Base-by-base conservation (phyloP, 1,139 yeast species). In the Nakaseomyces nivariensis region DNA sequence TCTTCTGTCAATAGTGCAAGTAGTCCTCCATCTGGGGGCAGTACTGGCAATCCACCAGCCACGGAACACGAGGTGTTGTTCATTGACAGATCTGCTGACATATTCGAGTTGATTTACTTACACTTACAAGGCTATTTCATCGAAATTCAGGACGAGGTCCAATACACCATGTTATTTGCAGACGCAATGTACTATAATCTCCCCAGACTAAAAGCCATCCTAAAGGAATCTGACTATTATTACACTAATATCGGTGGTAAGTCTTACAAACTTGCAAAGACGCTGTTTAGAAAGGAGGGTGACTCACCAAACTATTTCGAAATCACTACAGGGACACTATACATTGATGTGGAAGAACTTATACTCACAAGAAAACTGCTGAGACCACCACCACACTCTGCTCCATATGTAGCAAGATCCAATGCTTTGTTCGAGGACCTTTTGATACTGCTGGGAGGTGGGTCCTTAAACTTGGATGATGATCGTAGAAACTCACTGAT, bases 91-190 rank as follows among this genome's bases (percentile, higher is more conserved):
- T 81, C 83, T n/a, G 85, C 95, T 0, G 70, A 65, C 4, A 76
- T 85, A 0, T 89, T 89, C 64, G 78, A 79, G 49, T 70, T 73
- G 54, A 84, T 89, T 33, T 78, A 78, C 56, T 63, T 70, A 51
- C 96, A 89, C 69, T 67, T 89, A 34, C 96, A 87, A 66, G 94
- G 94, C 0, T 89, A 89, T 61, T 75, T 78, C 54, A 69, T 87
- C 27, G 71, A 74, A 37, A 72, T 87, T 10, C 70, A 72, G 5
- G 71, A 76, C 55, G 94, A 82, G 49, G 73, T 71, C 45, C 80
- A 81, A 50, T 85, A 74, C 60, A 75, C 82, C 26, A 77, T 81
- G 59, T 61, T 87, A 26, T 78, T 81, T 65, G 70, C 79, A n/a
- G 97, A 89, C 66, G 81, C 95, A 2, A 71, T 73, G 57, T 89